Base-by-base conservation (phyloP, 2,329 filamentous ascomycete species). In the Aspergillus fumigatiaffinis region DNA sequence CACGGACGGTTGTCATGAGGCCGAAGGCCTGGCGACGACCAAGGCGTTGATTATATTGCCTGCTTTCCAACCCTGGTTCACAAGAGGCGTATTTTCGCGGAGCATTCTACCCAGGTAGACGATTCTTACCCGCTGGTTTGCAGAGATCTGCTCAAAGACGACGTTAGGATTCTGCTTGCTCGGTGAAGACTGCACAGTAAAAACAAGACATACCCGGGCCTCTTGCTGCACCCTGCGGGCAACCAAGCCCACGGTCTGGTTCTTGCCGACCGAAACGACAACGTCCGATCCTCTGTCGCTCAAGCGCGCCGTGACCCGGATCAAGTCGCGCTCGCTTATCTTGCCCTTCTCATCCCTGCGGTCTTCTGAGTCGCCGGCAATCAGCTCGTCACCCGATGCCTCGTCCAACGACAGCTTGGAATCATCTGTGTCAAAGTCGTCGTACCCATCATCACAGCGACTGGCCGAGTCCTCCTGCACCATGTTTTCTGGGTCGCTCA, bases 51-150 rank as follows among this genome's bases (percentile, higher is more conserved):
- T 76, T 35, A 94, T 79, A 68, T 94, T 83, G 38, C 86, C 89
- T 59, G 83, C 80, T 65, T 86, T 84, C 89, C 90, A 96, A 51
- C 88, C 89, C 65, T 94, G 88, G 3, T 82, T 81, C 48, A 79
- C 73, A 20, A 96, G 73, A 0, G 87, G 81, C 21, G 83, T 71
- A 54, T 81, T 80, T 62, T 93, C 90, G 62, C 87, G 86, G 49
- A 96, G 81, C 52, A 92, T 84, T 70, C 87, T 91, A 63, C 92
- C 92, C 73, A 94, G 82, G 71, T 96, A 95, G 21, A 86, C 87
- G 58, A 96, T 83, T 54, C 85, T 85, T 52, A 96, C 79, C 50
- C 80, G 83, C 60, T 84, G 85, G 48, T 77, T 78, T 7, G 78
- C 70, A 1, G 81, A 73, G 32, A 92, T 77, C 88, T 89, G 64